A percentile compares a stretch with the other conserved stretches of the same genome.
Evolutionary conservation across 805 yeast species (phyloP).

Genomic region (Starmerella davenportii): DNA sequence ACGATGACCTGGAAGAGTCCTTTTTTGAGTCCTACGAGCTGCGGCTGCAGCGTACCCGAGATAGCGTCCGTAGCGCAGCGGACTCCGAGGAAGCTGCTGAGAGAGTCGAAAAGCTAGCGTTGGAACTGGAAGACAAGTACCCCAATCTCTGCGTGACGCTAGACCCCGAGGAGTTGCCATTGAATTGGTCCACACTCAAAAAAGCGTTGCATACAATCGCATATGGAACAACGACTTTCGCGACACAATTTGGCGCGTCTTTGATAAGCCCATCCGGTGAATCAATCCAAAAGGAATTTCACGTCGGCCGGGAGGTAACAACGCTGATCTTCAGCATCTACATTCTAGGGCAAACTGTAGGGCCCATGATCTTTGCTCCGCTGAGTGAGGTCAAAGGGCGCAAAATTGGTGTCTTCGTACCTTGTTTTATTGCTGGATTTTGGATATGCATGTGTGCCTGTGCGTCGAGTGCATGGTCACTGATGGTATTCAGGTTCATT

Average conservation of each 20-base stretch:
- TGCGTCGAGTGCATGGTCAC: constrained; percentile 31
- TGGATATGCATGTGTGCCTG: constrained; percentile 24
- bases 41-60: background rate
- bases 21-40: background rate
- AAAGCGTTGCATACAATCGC: constrained; percentile 28
- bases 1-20: background rate
- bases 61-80: background rate
- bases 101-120: background rate
- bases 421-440: constrained; percentile 31
- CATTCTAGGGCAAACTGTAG: constrained; percentile 43
- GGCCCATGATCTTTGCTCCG: constrained; percentile 43
- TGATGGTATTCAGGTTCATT: constrained; percentile 32
- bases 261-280: constrained; percentile 36
- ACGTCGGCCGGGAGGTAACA: constrained; percentile 30
- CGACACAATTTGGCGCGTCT: constrained; percentile 38
- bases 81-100: background rate
- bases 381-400: constrained; percentile 41
- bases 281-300: constrained; percentile 30
- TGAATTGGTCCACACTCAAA: constrained; percentile 33
- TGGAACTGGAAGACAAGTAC: constrained; percentile 5
- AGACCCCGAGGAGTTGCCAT: constrained; percentile 24
- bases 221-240: constrained; percentile 30
- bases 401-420: constrained; percentile 31
- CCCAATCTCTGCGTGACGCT: constrained; percentile 8
- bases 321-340: constrained; percentile 36